A percentile compares a stretch with the other conserved stretches of the same genome.
Evolutionary conservation across 164 flowering plant genomes (phyloP).

Genomic region (Taxillus chinensis): DNA sequence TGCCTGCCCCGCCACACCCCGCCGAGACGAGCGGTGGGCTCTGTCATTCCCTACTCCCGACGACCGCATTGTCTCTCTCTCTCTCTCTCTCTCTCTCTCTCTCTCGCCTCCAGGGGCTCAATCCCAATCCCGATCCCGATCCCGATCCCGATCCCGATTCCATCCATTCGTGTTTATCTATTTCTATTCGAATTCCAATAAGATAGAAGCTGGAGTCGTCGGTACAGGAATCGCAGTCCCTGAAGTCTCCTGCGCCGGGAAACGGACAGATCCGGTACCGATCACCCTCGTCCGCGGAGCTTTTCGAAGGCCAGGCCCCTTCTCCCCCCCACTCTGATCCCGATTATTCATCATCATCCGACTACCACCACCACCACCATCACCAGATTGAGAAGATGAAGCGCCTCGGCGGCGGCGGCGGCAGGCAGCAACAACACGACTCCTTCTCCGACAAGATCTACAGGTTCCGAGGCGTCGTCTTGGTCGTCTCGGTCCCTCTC

Average conservation of each 20-base stretch:
- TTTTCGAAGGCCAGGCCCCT: conserved; percentile 37
- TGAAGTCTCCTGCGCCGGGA: conserved; percentile 29
- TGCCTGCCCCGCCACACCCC: no score
- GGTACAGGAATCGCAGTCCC: conserved; percentile 40
- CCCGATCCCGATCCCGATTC: no score
- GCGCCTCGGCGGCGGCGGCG: conserved; percentile 8
- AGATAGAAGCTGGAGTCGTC: conserved; percentile 51
- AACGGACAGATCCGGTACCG: conserved; percentile 95
- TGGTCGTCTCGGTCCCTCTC: conserved; percentile 58
- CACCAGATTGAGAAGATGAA: conserved; percentile 25
- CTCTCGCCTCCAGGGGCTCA: no score
- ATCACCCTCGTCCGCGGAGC: conserved; percentile 78
- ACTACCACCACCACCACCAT: no score
- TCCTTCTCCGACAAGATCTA: conserved; percentile 54
- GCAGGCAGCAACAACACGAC: conserved; percentile 22
- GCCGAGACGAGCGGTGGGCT: no score
- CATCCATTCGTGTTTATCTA: no score
- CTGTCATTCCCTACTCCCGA: no score
- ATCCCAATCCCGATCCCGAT: no score
- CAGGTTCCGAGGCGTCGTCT: conserved; percentile 42
- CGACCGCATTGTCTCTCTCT: no score
- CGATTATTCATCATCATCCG: not conserved
- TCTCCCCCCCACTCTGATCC: conserved; percentile 8
- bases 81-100: no score
- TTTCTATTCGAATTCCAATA: no score